These are phyloP conservation scores for Angophora floribunda DNA, from an alignment of 345 rosid species.

Conservation along the genomic window DNA sequence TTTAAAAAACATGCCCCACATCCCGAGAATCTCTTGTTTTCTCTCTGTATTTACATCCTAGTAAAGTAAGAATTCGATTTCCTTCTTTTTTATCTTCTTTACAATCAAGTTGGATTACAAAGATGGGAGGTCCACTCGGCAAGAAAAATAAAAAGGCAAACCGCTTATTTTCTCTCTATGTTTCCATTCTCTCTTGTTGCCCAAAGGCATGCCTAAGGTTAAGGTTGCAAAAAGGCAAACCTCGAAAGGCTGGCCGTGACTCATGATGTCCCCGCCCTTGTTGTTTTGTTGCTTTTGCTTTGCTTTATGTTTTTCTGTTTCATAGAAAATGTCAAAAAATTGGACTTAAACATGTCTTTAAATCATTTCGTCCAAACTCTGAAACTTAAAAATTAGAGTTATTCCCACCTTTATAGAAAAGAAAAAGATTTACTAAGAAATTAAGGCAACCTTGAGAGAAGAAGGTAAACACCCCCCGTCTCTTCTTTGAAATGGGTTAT, in stretches of 20 bases:
- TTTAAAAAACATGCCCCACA: neutral
- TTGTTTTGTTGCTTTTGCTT: neutral
- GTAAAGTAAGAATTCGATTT: neutral
- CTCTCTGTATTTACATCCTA: neutral
- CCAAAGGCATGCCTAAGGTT: neutral
- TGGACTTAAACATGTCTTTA: no score
- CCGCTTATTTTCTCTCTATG: no score
- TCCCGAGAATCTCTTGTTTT: neutral
- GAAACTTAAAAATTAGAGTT: no score
- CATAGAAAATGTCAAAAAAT: neutral
- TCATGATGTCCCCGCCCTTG: neutral
- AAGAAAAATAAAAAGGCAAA: neutral
- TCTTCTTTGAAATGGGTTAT: no score
- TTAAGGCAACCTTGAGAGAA: no score
- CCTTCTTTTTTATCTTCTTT: neutral
- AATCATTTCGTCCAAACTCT: no score
- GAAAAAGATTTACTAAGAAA: no score
- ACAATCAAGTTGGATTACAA: neutral
- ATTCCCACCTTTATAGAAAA: no score
- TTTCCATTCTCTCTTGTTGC: neutral
- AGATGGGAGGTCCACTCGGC: neutral
- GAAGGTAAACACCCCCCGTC: no score
- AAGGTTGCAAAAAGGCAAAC: neutral
- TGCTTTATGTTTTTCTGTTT: neutral
- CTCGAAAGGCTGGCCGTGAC: neutral